These are phyloP conservation scores for Ambrosiella cleistominuta DNA, from an alignment of 2,329 filamentous ascomycete species.

Conservation along the genomic window DNA sequence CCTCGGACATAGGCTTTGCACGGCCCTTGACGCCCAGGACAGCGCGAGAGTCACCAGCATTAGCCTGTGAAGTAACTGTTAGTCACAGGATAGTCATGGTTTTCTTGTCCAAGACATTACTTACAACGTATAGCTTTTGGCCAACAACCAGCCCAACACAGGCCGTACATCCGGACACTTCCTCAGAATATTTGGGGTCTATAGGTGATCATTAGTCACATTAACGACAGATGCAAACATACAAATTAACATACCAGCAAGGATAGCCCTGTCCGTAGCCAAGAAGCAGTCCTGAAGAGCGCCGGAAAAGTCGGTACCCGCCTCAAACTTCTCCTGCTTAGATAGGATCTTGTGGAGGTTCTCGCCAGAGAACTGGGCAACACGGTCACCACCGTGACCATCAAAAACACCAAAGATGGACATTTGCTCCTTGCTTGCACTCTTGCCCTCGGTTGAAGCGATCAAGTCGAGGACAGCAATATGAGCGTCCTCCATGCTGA, in stretches of 20 bases:
- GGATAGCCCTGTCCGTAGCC: constrained; percentile 84
- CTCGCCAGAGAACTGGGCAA: constrained; percentile 81
- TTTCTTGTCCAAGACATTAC: constrained; percentile 24
- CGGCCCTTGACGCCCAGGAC: constrained; percentile 93
- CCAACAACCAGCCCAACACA: constrained; percentile 77
- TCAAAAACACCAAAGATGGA: constrained; percentile 98
- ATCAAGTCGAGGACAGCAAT: constrained; percentile 68
- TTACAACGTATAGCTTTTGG: constrained; percentile 86
- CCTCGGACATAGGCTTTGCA: constrained; percentile 94
- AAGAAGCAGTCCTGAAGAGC: constrained; percentile 94
- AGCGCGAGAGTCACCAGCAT: constrained; percentile 88
- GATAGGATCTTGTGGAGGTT: constrained; percentile 87
- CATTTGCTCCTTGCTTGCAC: constrained; percentile 54
- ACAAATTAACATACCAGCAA: constrained; percentile 53
- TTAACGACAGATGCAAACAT: background rate
- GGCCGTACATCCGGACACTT: constrained; percentile 94
- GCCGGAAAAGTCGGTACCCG: constrained; percentile 71
- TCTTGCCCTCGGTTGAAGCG: constrained; percentile 26
- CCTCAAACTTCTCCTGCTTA: constrained; percentile 86
- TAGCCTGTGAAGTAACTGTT: constrained; percentile 46
- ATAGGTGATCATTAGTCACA: constrained; percentile 11
- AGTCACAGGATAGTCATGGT: background rate
- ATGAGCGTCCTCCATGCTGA: constrained; percentile 98
- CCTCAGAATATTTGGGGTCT: constrained; percentile 96
- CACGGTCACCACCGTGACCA: constrained; percentile 92